Evolutionary conservation across 768 basidiomycete species (phyloP).

Genomic region (Sporobolomyces roseus): DNA sequence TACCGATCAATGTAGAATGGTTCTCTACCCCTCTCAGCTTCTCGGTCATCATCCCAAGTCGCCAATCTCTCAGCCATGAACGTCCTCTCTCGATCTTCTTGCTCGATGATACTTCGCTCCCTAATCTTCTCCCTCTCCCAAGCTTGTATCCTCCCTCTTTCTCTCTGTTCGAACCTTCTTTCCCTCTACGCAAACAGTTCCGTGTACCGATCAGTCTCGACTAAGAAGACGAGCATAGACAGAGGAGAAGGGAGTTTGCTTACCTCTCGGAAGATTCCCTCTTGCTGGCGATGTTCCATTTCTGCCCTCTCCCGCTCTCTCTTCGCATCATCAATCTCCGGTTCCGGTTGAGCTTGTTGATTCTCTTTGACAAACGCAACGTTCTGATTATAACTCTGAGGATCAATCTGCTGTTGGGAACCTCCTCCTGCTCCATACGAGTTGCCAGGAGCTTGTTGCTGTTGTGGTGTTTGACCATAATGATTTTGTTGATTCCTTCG

Average conservation of each 20-base stretch:
- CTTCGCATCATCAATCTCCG: slow-evolving; percentile 61
- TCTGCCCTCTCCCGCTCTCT: slow-evolving; percentile 75
- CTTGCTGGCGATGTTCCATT: slow-evolving; percentile 76
- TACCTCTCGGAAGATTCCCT: slow-evolving; percentile 80
- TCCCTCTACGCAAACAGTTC: slow-evolving; percentile 66
- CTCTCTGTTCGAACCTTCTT: slow-evolving; percentile 85
- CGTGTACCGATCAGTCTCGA: background rate
- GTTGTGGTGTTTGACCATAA: slow-evolving; percentile 50
- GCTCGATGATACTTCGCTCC: slow-evolving; percentile 64
- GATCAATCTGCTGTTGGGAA: slow-evolving; percentile 56
- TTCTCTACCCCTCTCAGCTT: slow-evolving; percentile 89
- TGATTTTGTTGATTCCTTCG: slow-evolving; percentile 53
- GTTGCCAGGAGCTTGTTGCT: slow-evolving; percentile 2
- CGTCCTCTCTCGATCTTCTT: slow-evolving; percentile 68
- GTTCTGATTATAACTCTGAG: slow-evolving; percentile 74
- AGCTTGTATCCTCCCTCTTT: slow-evolving; percentile 67
- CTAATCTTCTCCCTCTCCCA: slow-evolving; percentile 48
- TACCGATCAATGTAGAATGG: slow-evolving; percentile 87
- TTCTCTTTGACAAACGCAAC: slow-evolving; percentile 66
- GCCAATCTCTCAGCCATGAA: slow-evolving; percentile 64
- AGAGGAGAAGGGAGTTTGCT: slow-evolving; percentile 52
- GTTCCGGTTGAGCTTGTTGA: slow-evolving; percentile 52
- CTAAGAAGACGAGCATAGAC: no score
- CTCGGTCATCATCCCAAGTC: slow-evolving; percentile 75
- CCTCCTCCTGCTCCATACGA: background rate